Base-by-base conservation (phyloP, 768 basidiomycete genomes). In the Hortiboletus flavorubellus region DNA sequence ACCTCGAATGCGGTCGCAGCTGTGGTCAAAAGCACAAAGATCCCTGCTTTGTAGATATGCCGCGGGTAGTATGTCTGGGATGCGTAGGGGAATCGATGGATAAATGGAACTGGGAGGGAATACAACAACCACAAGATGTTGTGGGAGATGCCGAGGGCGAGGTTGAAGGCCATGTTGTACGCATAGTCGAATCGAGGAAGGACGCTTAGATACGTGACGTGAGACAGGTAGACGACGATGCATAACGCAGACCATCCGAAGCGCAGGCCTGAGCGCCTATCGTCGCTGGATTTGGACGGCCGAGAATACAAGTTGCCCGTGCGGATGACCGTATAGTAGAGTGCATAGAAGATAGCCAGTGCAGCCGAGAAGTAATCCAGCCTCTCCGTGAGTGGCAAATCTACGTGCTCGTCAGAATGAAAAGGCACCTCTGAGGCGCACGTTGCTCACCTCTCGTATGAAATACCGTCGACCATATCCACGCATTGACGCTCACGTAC, bases 361-460 rank as follows among this genome's bases (percentile, higher is more conserved):
- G 89, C 93, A 6, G 97, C 97, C 4, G 92, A 92, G 69, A 98
- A 97, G 70, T 99, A 99, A 66, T 98, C 97, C 66, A 95, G 54
- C 60, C 87, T 89, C 71, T 99, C 97, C 2, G 95, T 98, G 26
- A 74, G 67, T 2, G 88, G 84, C 6, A 83, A 75, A 73, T 98
- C 96, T 92, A 54, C n/a, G 21, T 5, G 49, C 48, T 40, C 18
- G 45, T 68, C 50, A 58, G 60, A 49, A 8, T 42, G 21, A 33
- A 16, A 37, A 34, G 9, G 54, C 33, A 40, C 8, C 35, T n/a
- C n/a, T n/a, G n/a, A 47, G 34, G 42, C 31, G 7, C 2, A 16
- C 1, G n/a, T 0, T 8, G 67, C 84, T 62, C 60, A 91, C 94
- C 93, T 82, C 97, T 79, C 0, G 88, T 91, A 67, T 99, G 97